Evolutionary conservation across 352 stramenopile genomes (phyloP), one percentile per base, ranked within the genome.

Genomic region (Globisporangium canariense): DNA sequence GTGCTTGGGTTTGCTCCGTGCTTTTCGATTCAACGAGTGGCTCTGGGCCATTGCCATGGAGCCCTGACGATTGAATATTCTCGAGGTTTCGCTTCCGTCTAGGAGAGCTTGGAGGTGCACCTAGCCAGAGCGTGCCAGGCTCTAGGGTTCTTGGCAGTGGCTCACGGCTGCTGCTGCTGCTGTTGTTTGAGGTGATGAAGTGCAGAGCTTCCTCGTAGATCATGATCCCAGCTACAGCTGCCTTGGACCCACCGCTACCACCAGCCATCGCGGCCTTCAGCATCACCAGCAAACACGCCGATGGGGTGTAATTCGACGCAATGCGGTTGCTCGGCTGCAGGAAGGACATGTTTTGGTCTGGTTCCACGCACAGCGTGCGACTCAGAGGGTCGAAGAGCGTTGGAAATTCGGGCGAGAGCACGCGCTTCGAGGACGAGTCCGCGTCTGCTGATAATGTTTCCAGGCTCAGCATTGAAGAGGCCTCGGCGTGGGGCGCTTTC

Each of bases 301-400:
- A 63, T 14, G 73, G 67, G 0, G 77, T 86, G 40, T 83, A 92
- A 43, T 94, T 94, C 0, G 81, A 74, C 5, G 76, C 86, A 36
- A 94, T 92, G 6, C 86, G 80, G 47, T 94, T 91, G 22, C 81
- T 90, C 1, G 86, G 83, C 20, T 76, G 58, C 25, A 92, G 67
- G 8, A 76, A 78, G 3, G 79, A 67, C 28, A 83, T 18, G 47
- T 84, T 88, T 22, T 84, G 68, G 58, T 90, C 81, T 34, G 79
- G 79, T 52, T 94, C 86, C 4, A 92, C 83, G 50, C 81, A 91
- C 9, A 88, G 70, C 0, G 86, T 94, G 16, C 82, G 81, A 36
- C 75, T 82, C 2, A 92, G 71, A 0, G 65, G 43, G 61, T 94
- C 86, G 52, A 92, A 90, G n/a, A 94, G 66, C 40, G 58, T 14